Evolutionary conservation across 805 yeast species (phyloP).

Genomic region (Yueomyces sinensis): DNA sequence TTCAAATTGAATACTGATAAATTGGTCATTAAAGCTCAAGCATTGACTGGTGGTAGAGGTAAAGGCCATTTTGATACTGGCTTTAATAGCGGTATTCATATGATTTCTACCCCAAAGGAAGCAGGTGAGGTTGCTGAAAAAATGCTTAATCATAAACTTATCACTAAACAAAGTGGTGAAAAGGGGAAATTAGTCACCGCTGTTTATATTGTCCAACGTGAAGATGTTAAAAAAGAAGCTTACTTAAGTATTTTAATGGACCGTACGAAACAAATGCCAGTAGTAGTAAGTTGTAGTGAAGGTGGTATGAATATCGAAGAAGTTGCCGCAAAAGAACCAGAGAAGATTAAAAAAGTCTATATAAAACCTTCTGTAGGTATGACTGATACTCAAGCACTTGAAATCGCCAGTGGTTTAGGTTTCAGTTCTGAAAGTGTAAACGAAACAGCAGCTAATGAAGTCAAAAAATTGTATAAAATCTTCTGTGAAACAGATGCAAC

Average conservation of each 20-base stretch:
- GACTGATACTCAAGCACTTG: conserved; percentile 58
- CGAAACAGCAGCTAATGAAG: conserved; percentile 77
- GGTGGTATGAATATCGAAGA: conserved; percentile 99
- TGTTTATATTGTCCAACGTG: conserved; percentile 90
- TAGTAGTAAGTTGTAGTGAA: conserved; percentile 90
- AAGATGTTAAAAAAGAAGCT: conserved; percentile 88
- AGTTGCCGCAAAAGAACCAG: conserved; percentile 85
- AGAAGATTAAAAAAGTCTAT: conserved; percentile 79
- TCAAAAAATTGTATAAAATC: conserved; percentile 77
- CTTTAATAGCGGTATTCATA: conserved; percentile 90
- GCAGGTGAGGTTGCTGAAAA: conserved; percentile 75
- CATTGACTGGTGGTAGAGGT: conserved; percentile 99
- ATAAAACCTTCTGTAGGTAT: conserved; percentile 67
- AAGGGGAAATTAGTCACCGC: conserved; percentile 96
- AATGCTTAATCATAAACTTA: conserved; percentile 84
- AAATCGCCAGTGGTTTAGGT: conserved; percentile 71
- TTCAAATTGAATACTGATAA: conserved; percentile 44
- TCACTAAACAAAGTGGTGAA: conserved; percentile 97
- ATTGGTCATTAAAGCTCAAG: conserved; percentile 95
- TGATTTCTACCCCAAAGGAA: conserved; percentile 74
- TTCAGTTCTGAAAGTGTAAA: conserved; percentile 56
- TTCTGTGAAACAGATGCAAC: conserved; percentile 90
- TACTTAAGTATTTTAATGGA: conserved; percentile 91
- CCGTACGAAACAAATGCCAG: conserved; percentile 79
- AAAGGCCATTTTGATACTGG: conserved; percentile 97